Conservation (phyloP, 305 asterid genomes). For the Solanum hybrid region DNA sequence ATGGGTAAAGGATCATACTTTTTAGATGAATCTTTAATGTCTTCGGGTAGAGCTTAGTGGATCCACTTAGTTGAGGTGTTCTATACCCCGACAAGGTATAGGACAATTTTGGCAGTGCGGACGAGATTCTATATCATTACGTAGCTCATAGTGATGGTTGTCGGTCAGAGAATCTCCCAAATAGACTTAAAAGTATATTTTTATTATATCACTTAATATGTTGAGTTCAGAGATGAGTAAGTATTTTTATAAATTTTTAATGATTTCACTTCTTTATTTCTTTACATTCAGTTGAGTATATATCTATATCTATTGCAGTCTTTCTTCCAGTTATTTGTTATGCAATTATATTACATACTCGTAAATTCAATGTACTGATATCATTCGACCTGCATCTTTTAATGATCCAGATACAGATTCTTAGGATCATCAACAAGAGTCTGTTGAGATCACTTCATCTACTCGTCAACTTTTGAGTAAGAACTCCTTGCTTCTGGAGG, state of each 20-base stretch:
- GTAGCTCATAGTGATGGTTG: not conserved
- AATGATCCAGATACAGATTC: not conserved
- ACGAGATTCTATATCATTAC: not conserved
- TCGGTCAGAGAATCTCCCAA: not conserved
- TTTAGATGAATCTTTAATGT: too few species aligned
- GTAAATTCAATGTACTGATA: not conserved
- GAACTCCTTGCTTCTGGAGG: too few species aligned
- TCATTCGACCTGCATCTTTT: not conserved
- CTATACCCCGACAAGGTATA: not conserved
- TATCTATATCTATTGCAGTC: not conserved
- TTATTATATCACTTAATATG: not conserved
- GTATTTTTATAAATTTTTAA: not conserved
- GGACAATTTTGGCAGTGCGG: not conserved
- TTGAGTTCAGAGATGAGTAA: not conserved
- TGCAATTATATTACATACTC: not conserved
- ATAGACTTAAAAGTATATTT: not conserved
- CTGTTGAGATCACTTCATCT: too few species aligned
- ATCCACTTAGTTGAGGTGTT: not conserved
- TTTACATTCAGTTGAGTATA: not conserved
- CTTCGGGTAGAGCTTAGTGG: not conserved
- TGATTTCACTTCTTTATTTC: not conserved
- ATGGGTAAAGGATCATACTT: too few species aligned
- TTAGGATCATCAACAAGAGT: not conserved
- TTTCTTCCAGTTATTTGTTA: not conserved
- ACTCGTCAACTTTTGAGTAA: too few species aligned